These are phyloP conservation scores for Curvularia spicifera DNA, from an alignment of 2,329 filamentous ascomycete species.

Conservation along the genomic window DNA sequence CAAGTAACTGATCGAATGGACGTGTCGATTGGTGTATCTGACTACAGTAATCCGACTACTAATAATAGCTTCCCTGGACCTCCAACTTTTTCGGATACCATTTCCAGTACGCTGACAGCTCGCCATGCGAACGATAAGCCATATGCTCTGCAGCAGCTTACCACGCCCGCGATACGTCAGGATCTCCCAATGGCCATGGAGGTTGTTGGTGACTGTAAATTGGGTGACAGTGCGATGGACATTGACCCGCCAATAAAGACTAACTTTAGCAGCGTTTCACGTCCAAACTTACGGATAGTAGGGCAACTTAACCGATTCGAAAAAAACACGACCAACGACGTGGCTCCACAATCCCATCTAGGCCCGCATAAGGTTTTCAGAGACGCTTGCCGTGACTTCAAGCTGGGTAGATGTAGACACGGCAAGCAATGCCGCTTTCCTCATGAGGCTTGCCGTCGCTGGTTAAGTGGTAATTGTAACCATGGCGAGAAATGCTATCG, in stretches of 20 bases:
- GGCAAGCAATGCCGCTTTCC: slow-evolving; percentile 3
- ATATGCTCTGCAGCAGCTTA: neutral
- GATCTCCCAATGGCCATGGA: neutral
- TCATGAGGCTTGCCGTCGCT: slow-evolving; percentile 6
- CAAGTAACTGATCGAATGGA: neutral
- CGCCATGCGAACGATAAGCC: neutral
- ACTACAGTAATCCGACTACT: neutral
- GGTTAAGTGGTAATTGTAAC: slow-evolving; percentile 3
- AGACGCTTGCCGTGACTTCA: slow-evolving; percentile 5
- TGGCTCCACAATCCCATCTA: neutral
- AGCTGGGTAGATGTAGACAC: neutral
- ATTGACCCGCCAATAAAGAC: neutral
- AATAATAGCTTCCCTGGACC: slow-evolving; percentile 1
- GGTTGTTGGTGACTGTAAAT: neutral
- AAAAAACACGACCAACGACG: neutral
- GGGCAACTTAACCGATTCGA: neutral
- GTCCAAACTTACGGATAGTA: neutral
- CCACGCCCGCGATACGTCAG: neutral
- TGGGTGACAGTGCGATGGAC: neutral
- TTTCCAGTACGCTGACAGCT: neutral
- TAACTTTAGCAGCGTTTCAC: neutral
- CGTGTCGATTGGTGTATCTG: neutral
- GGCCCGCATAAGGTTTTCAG: neutral
- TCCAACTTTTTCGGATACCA: neutral
- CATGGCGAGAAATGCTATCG: neutral